phyloP scores from a whole-genome alignment of 129 eudicot genomes.

The Gnaphalium uliginosum region DNA sequence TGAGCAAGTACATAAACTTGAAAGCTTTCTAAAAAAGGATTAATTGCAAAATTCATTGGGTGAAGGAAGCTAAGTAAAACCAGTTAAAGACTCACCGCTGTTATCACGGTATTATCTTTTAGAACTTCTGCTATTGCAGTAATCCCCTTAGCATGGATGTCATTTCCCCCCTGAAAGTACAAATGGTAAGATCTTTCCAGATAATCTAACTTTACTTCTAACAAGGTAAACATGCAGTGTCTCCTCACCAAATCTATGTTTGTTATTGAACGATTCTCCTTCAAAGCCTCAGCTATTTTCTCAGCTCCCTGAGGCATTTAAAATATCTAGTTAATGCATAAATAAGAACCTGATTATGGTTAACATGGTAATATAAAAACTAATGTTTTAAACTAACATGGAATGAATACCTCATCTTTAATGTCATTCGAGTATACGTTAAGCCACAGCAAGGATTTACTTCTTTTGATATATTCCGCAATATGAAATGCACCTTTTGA shows the following conservation, averaged over 20 bases:
- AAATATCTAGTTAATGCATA: constrained; percentile 19
- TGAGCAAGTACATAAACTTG: not conserved
- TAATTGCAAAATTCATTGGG: not conserved
- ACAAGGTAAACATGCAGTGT: not conserved
- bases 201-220: constrained; percentile 9
- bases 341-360: constrained; percentile 14
- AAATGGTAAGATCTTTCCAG: not conserved
- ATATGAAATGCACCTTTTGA: constrained; percentile 77
- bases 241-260: constrained; percentile 72
- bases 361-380: not conserved
- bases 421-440: constrained; percentile 88
- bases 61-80: not conserved
- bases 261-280: constrained; percentile 73
- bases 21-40: not conserved
- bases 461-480: constrained; percentile 80
- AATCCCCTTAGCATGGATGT: constrained; percentile 81
- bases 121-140: constrained; percentile 67
- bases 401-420: constrained; percentile 74
- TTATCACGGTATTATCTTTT: constrained; percentile 81
- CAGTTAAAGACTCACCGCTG: constrained; percentile 53
- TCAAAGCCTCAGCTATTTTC: constrained; percentile 83
- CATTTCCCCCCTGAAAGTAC: constrained; percentile 77
- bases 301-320: constrained; percentile 72
- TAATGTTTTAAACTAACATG: not conserved
- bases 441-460: constrained; percentile 71